Conservation (phyloP, 2,329 filamentous ascomycete genomes). For the Xylaria sp. region DNA sequence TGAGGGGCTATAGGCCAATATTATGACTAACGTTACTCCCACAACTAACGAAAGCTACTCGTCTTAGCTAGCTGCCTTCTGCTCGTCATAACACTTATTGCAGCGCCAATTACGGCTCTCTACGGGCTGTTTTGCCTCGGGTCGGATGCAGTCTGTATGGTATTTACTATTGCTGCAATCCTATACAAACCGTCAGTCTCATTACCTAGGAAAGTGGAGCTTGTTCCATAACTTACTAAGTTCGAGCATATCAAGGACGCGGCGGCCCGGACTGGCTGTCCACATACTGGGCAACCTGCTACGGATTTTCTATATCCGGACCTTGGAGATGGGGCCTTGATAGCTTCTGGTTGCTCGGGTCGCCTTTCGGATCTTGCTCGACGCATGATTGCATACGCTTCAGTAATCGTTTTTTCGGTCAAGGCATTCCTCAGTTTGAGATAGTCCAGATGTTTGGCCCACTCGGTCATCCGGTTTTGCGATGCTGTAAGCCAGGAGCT, state of each 20-base stretch:
- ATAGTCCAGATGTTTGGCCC: constrained; percentile 59
- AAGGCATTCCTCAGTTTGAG: constrained; percentile 57
- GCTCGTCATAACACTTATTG: constrained; percentile 45
- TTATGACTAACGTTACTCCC: not conserved
- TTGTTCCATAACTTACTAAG: constrained; percentile 47
- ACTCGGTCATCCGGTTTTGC: constrained; percentile 56
- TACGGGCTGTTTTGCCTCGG: constrained; percentile 45
- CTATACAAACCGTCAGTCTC: constrained; percentile 23
- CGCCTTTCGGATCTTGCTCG: constrained; percentile 45
- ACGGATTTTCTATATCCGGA: constrained; percentile 49
- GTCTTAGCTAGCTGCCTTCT: constrained; percentile 4
- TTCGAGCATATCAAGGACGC: constrained; percentile 57
- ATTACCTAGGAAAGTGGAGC: not conserved
- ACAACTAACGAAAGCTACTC: not conserved
- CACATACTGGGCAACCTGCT: constrained; percentile 55
- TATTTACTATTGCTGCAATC: constrained; percentile 51
- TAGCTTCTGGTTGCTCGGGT: constrained; percentile 33
- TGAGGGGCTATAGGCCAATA: not conserved
- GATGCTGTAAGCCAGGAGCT: constrained; percentile 57
- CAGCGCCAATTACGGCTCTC: constrained; percentile 50
- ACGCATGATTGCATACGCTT: constrained; percentile 52
- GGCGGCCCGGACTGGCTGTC: constrained; percentile 54
- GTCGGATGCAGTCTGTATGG: constrained; percentile 53
- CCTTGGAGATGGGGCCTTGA: constrained; percentile 33
- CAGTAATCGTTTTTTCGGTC: constrained; percentile 49